Base-by-base conservation (phyloP, 2,329 filamentous ascomycete species). In the Juglanconis juglandina region DNA sequence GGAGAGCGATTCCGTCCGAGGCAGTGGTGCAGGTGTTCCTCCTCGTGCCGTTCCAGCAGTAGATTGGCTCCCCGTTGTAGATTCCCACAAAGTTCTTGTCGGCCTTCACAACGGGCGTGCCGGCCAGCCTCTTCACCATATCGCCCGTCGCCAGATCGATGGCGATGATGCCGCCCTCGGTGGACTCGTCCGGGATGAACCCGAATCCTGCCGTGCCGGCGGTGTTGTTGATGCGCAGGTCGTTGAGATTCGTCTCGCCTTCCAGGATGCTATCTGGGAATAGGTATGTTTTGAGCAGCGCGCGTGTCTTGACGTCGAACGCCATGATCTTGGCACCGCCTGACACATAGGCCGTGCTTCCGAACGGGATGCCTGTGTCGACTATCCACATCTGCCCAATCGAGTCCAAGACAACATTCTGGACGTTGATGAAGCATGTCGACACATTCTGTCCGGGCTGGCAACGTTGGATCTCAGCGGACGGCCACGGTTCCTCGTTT, bases 341-440 rank as follows among this genome's bases (percentile, higher is more conserved):
- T 8, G 69, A 66, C 0, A 71, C 52, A 3, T 63, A 65, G 13
- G 50, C 55, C 59, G 59, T 66, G 8, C 44, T 51, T n/a, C 70
- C 68, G 37, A 69, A 69, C 10, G 69, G 68, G 48, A 77, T 75
- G 2, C 76, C 76, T 37, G 67, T 74, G 62, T 78, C 76, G 13
- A 78, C 69, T 5, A 76, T 66, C 74, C 75, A 78, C 10, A 78
- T 66, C 46, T 73, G 71, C 24, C 71, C 70, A 9, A 70, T 60
- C 5, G 71, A 69, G 59, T 77, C 76, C 10, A 76, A 68, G 7
- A 78, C 72, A n/a, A 77, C 69, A 52, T 77, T 78, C 63, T 77
- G 76, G 4, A 77, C 73, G 56, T 78, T 78, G 67, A 77, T 71
- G 67, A 78, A 78, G 68, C 76, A 78, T 4, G 72, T 73, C 48